These are phyloP conservation scores for Trichophyton verrucosum DNA, from an alignment of 2,329 filamentous ascomycete genomes.

Conservation along the genomic window DNA sequence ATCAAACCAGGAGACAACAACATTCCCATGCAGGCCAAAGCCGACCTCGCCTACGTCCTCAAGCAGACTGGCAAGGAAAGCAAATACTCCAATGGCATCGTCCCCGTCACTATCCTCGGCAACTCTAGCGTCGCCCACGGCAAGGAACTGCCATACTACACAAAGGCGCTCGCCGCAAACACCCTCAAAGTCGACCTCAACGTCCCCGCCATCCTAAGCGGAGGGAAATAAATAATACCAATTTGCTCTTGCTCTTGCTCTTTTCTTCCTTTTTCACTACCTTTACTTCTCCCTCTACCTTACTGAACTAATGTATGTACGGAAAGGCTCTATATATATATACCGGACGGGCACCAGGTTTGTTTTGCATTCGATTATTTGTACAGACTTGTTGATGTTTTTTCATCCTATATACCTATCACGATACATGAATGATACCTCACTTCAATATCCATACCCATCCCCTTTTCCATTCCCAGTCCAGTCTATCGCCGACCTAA, in stretches of 20 bases:
- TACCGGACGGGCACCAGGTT: background rate
- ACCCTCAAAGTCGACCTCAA: conserved; percentile 37
- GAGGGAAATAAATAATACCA: background rate
- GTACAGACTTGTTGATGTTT: background rate
- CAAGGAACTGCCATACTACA: conserved; percentile 42
- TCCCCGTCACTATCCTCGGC: conserved; percentile 41
- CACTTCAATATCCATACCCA: background rate
- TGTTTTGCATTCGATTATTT: background rate
- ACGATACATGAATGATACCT: background rate
- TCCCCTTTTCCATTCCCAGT: too few species aligned
- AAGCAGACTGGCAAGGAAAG: conserved; percentile 18
- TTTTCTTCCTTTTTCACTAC: background rate
- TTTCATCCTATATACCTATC: background rate
- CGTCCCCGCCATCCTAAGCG: conserved; percentile 21
- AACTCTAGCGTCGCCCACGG: conserved; percentile 39
- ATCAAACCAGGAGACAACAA: conserved; percentile 44
- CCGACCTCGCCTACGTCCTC: conserved; percentile 34
- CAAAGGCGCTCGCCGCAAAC: conserved; percentile 38
- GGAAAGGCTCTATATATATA: background rate
- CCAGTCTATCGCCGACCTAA: too few species aligned
- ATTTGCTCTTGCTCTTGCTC: background rate
- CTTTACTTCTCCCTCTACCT: background rate
- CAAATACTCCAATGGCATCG: conserved; percentile 35
- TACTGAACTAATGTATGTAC: background rate
- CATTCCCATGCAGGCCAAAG: conserved; percentile 37